Evolutionary conservation across 495 filamentous ascomycete species (phyloP).

Genomic region (Annulohypoxylon stygium): DNA sequence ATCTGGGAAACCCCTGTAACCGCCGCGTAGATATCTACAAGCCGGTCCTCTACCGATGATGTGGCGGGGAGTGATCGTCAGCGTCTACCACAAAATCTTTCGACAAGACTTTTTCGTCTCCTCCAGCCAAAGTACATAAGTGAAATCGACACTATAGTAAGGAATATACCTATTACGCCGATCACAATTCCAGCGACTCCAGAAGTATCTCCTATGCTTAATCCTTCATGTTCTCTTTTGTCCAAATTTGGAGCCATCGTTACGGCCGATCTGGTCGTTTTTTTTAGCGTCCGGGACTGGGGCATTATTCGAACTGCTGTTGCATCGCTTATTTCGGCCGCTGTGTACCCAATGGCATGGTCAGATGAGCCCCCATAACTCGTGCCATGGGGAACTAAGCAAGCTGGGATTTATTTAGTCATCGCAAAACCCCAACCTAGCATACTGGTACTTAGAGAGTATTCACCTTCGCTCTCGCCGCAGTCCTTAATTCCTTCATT

Average conservation of each 20-base stretch:
- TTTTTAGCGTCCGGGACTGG: background rate
- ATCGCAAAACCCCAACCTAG: background rate
- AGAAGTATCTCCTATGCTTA: background rate
- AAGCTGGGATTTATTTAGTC: background rate
- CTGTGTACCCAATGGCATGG: background rate
- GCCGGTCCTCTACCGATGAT: background rate
- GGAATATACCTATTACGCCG: background rate
- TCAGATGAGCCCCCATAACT: background rate
- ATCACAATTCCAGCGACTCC: background rate
- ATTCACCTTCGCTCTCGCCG: background rate
- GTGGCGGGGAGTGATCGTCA: constrained; percentile 1
- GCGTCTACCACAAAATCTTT: background rate
- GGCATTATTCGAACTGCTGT: background rate
- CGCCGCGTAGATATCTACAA: background rate
- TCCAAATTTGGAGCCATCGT: background rate
- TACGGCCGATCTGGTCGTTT: background rate
- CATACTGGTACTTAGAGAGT: background rate
- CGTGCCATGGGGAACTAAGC: background rate
- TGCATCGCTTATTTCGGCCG: background rate
- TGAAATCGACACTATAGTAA: background rate
- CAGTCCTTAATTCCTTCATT: background rate
- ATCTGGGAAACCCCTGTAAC: background rate
- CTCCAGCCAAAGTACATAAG: background rate
- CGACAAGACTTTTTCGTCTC: background rate
- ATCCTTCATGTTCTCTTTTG: background rate